Evolutionary conservation across 75 land plant genomes (phyloP).

Genomic region (Selaginella moellendorffii): DNA sequence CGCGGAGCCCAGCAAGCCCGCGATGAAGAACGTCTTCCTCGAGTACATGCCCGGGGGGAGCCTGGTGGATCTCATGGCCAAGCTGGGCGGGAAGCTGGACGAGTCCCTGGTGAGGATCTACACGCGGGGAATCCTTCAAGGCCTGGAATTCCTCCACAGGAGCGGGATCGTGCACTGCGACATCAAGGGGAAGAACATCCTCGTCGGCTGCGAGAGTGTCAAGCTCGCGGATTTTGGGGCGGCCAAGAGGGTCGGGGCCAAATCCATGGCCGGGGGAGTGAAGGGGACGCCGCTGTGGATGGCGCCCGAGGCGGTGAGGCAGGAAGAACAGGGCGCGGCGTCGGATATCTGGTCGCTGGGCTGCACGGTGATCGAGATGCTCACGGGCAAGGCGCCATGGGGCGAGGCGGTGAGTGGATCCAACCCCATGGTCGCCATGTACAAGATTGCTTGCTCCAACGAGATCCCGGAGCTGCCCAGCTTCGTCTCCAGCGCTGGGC

Average conservation of each 20-base stretch:
- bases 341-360: slow-evolving; percentile 45
- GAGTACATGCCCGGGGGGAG: slow-evolving; percentile 60
- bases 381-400: slow-evolving; percentile 44
- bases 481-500: slow-evolving; percentile 30
- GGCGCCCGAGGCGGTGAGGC: slow-evolving; percentile 37
- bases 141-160: slow-evolving; percentile 45
- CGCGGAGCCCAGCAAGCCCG: neutral
- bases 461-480: slow-evolving; percentile 41
- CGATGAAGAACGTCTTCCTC: slow-evolving; percentile 28
- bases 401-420: neutral
- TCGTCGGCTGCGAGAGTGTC: slow-evolving; percentile 24
- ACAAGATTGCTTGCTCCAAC: slow-evolving; percentile 37
- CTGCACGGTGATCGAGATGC: slow-evolving; percentile 53
- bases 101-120: slow-evolving; percentile 23
- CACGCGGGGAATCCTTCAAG: slow-evolving; percentile 33
- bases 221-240: slow-evolving; percentile 88
- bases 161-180: slow-evolving; percentile 64
- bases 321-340: slow-evolving; percentile 30
- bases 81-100: slow-evolving; percentile 25
- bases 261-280: neutral
- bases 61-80: slow-evolving; percentile 26
- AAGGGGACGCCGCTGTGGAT: slow-evolving; percentile 34
- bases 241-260: slow-evolving; percentile 22
- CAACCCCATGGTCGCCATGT: slow-evolving; percentile 36
- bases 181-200: slow-evolving; percentile 47